Evolutionary conservation across 2,329 filamentous ascomycete genomes (phyloP), one percentile per base, ranked within the genome.

Genomic region (Exserohilum rostratum): DNA sequence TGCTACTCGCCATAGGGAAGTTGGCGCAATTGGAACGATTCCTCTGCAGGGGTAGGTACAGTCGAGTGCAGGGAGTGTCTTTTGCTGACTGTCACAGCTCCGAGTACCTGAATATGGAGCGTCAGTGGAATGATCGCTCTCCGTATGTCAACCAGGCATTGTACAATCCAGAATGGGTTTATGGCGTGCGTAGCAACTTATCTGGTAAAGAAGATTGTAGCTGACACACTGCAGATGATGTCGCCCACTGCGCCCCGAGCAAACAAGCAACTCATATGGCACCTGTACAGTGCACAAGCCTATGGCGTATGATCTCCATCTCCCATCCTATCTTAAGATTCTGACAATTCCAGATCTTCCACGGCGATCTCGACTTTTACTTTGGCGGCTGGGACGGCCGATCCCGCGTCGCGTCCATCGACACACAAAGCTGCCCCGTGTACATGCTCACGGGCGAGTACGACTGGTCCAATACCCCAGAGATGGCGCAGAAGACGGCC

Each of bases 371-470:
- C 13, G 78, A 82, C 64, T 82, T 82, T 65, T 82, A 80, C 71
- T 82, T 82, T 47, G 78, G 78, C 46, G 79, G 79, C 42, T 82
- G 76, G 69, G 80, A 82, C 60, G 80, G 78, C 9, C 76, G 80
- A 22, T 67, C 73, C 11, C 75, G 79, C 49, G 72, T 81, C 31
- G 65, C 69, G 0, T 67, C 66, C 6, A 82, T 83, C 64, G 76
- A 83, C 57, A 79, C 77, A 3, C 77, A 79, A 57, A 75, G 72
- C 52, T 82, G 80, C 51, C 80, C 80, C 2, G 78, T 82, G 1
- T 82, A 77, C 66, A 81, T 82, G 77, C 69, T 82, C 29, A 82
- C 79, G 0, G 80, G 80, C 46, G 77, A 83, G 71, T 73, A 83
- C 58, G 78, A 80, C 57, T 79, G 77, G 77, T 74, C 68, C n/a